These are phyloP conservation scores for Cercospora nicotianae DNA, from an alignment of 2,329 filamentous ascomycete species.

Conservation along the genomic window DNA sequence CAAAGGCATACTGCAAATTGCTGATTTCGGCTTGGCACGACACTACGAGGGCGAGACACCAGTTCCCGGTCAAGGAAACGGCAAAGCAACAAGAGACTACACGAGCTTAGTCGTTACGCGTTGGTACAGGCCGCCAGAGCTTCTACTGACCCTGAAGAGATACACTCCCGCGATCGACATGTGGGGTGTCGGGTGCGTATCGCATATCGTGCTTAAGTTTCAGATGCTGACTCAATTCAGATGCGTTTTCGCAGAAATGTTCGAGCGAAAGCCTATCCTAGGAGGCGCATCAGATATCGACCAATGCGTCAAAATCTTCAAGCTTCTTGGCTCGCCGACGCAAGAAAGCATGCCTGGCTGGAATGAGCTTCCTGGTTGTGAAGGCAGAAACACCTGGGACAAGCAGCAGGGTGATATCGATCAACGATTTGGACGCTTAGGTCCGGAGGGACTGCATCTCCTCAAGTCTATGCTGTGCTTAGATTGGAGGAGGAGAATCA, in stretches of 20 bases:
- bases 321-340: slow-evolving; percentile 83
- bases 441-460: slow-evolving; percentile 72
- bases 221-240: slow-evolving; percentile 47
- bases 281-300: slow-evolving; percentile 84
- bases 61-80: slow-evolving; percentile 72
- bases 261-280: slow-evolving; percentile 87
- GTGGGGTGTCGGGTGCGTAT: slow-evolving; percentile 87
- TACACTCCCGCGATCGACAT: slow-evolving; percentile 99
- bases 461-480: slow-evolving; percentile 80
- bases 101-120: slow-evolving; percentile 94
- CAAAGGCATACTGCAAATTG: slow-evolving; percentile 88
- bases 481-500: slow-evolving; percentile 85
- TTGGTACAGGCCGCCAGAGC: slow-evolving; percentile 94
- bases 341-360: slow-evolving; percentile 93
- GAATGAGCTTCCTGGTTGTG: slow-evolving; percentile 76
- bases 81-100: slow-evolving; percentile 84
- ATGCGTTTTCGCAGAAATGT: slow-evolving; percentile 99
- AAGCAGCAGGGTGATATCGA: slow-evolving; percentile 65
- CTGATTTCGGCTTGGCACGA: slow-evolving; percentile 91
- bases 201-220: neutral
- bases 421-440: slow-evolving; percentile 62
- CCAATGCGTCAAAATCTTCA: slow-evolving; percentile 91
- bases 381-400: slow-evolving; percentile 66
- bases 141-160: slow-evolving; percentile 79
- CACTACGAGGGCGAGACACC: slow-evolving; percentile 87